These are phyloP conservation scores for Acer campestre DNA, from an alignment of 345 rosid species.

Conservation along the genomic window DNA sequence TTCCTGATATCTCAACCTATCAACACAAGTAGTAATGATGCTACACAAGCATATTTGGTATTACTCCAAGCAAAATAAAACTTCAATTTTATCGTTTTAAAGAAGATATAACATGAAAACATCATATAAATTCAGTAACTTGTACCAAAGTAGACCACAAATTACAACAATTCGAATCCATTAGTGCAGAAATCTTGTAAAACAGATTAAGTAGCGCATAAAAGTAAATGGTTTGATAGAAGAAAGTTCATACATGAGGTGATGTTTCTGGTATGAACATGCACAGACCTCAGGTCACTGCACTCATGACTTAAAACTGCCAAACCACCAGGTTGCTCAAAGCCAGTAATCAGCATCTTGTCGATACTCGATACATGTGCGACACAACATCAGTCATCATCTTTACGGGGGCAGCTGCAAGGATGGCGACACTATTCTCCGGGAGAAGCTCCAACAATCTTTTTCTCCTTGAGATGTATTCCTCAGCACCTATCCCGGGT, in stretches of 20 bases:
- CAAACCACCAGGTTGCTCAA: slow-evolving; percentile 94
- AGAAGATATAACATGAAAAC: not conserved
- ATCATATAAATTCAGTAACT: not conserved
- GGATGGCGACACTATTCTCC: slow-evolving; percentile 67
- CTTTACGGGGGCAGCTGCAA: slow-evolving; percentile 87
- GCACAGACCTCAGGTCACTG: slow-evolving; percentile 93
- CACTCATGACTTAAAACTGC: slow-evolving; percentile 71
- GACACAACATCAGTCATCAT: slow-evolving; percentile 98
- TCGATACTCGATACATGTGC: slow-evolving; percentile 72
- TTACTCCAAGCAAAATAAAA: not conserved
- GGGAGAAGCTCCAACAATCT: slow-evolving; percentile 81
- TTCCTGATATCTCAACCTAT: not conserved
- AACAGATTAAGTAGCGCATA: not conserved
- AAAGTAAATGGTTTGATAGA: not conserved
- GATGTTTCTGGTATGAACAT: slow-evolving; percentile 98
- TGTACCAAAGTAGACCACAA: not conserved
- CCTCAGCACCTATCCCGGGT: slow-evolving; percentile 74
- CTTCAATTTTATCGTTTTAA: not conserved
- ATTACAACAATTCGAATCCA: not conserved
- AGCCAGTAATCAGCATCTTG: slow-evolving; percentile 95
- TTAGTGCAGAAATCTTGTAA: slow-evolving; percentile 8
- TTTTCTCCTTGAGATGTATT: slow-evolving; percentile 75
- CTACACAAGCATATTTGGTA: not conserved
- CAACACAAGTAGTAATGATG: not conserved
- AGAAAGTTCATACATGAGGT: slow-evolving; percentile 52